Conservation (phyloP, 2,329 filamentous ascomycete genomes). For the Neonectria ditissima region DNA sequence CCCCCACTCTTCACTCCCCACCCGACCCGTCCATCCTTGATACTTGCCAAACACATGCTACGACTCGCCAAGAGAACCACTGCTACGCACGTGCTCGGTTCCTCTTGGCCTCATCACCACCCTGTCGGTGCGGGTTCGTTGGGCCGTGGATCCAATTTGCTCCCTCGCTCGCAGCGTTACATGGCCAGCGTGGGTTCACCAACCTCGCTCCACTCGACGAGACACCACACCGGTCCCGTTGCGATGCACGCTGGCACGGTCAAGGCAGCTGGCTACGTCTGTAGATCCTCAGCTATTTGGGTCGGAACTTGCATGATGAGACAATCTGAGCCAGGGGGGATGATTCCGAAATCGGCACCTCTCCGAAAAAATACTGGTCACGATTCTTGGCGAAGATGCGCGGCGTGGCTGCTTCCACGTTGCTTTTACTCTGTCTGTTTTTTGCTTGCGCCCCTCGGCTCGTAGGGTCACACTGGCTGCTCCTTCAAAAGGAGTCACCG, state of each 20-base stretch:
- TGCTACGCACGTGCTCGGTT: background rate
- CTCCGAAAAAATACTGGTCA: background rate
- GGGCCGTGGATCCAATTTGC: slow-evolving; percentile 21
- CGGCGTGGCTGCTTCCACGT: slow-evolving; percentile 7
- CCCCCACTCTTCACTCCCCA: background rate
- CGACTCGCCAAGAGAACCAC: background rate
- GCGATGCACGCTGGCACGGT: background rate
- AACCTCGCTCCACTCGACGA: background rate
- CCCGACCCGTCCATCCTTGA: background rate
- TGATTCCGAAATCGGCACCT: slow-evolving; percentile 33
- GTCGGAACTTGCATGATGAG: background rate
- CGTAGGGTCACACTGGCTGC: background rate
- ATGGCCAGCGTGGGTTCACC: background rate
- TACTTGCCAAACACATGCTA: background rate
- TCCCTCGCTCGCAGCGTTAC: background rate
- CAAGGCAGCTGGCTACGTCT: background rate
- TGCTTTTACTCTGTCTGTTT: background rate
- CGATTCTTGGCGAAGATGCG: background rate
- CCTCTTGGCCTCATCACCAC: slow-evolving; percentile 8
- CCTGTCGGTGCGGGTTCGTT: slow-evolving; percentile 3
- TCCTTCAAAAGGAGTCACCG: background rate
- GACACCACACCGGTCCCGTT: background rate
- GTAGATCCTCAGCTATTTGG: background rate
- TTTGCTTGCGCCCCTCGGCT: slow-evolving; percentile 4
- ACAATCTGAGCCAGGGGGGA: slow-evolving; percentile 3